phyloP scores from a whole-genome alignment of 1,139 yeast genomes.

The Ogataea hybrid region DNA sequence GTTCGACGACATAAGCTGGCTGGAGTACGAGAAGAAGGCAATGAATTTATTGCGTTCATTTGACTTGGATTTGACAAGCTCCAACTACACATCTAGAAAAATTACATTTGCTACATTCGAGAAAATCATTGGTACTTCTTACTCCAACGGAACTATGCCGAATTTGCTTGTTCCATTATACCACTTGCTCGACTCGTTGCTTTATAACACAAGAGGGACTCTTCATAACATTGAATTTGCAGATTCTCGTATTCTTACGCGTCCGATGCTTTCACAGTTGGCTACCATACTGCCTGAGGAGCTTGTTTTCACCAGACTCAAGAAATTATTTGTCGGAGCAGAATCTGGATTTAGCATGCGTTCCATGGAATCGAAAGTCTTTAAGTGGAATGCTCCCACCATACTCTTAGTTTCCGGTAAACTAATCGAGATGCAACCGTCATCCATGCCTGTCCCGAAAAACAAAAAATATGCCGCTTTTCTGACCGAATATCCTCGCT shows the following conservation, averaged over 20 bases:
- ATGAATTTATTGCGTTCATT: constrained; percentile 43
- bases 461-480: constrained; percentile 53
- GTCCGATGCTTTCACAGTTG: constrained; percentile 42
- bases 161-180: constrained; percentile 40
- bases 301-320: constrained; percentile 42
- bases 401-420: constrained; percentile 67
- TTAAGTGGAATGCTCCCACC: constrained; percentile 92
- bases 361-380: constrained; percentile 77
- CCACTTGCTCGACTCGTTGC: constrained; percentile 36
- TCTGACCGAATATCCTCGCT: constrained; percentile 50
- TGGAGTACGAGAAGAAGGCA: constrained; percentile 36
- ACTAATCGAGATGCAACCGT: constrained; percentile 42
- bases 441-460: constrained; percentile 17
- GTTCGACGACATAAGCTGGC: constrained; percentile 32
- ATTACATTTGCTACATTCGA: constrained; percentile 30
- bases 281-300: constrained; percentile 37
- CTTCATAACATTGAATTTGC: constrained; percentile 5
- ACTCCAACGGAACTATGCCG: constrained; percentile 22
- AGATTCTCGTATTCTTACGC: constrained; percentile 42
- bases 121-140: constrained; percentile 15
- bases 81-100: constrained; percentile 24
- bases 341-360: constrained; percentile 83
- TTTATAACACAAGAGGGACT: constrained; percentile 14
- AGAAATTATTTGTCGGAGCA: constrained; percentile 70
- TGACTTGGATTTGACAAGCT: constrained; percentile 32